These are phyloP conservation scores for Cardamine chenopodiifolia DNA, from an alignment of 345 rosid genomes.

Conservation along the genomic window DNA sequence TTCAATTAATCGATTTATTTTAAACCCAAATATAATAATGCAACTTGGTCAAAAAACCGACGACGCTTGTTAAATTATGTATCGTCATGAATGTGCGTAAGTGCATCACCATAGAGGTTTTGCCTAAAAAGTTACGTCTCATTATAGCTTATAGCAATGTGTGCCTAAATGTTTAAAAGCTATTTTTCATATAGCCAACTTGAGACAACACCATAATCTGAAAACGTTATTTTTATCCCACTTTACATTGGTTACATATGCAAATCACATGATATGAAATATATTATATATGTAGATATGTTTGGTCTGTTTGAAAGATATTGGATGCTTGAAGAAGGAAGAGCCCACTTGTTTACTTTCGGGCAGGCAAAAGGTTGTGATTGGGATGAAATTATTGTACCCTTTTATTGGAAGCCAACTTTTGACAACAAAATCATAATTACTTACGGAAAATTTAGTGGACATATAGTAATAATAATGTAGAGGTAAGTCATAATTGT, in stretches of 20 bases:
- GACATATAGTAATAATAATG: constrained; percentile 9
- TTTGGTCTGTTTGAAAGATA: constrained; percentile 31
- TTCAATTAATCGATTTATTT: background rate
- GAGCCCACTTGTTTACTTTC: constrained; percentile 41
- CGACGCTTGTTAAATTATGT: constrained; percentile 14
- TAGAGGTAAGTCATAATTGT: background rate
- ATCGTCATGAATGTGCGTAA: background rate
- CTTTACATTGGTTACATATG: constrained; percentile 23
- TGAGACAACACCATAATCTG: background rate
- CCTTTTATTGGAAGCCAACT: constrained; percentile 26
- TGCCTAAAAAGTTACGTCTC: constrained; percentile 8
- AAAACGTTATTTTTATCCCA: background rate
- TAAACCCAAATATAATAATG: constrained; percentile 11
- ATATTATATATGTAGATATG: background rate
- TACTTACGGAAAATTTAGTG: background rate
- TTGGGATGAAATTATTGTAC: constrained; percentile 35
- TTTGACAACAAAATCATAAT: constrained; percentile 24
- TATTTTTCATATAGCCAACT: background rate
- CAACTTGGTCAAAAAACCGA: constrained; percentile 14
- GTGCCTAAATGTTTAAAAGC: constrained; percentile 21
- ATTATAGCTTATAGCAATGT: background rate
- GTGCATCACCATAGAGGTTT: constrained; percentile 2
- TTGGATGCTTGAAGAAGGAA: constrained; percentile 35
- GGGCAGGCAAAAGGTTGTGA: constrained; percentile 35
- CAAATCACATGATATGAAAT: constrained; percentile 15